Conservation (phyloP, 306 rosid genomes). For the Luffa aegyptiaca region DNA sequence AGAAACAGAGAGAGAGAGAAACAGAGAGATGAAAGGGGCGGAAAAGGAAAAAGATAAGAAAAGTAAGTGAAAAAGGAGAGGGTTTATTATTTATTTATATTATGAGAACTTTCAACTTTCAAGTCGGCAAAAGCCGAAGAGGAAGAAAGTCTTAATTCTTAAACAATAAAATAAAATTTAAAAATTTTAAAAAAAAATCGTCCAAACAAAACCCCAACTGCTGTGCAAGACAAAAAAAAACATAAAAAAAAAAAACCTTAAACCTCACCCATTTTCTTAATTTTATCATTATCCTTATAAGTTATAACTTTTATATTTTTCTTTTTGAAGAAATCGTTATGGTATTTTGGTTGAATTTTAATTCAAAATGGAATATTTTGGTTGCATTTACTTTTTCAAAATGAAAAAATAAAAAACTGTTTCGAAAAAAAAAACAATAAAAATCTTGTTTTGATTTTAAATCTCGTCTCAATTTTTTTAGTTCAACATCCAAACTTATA, state of each 20-base stretch:
- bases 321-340: not conserved
- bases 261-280: not conserved
- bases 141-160: too few species aligned
- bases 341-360: not conserved
- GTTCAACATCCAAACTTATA: too few species aligned
- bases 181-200: too few species aligned
- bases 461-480: too few species aligned
- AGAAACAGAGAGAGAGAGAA: conserved; percentile 27
- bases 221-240: not conserved
- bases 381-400: not conserved
- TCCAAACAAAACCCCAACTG: not conserved
- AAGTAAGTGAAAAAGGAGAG: not conserved
- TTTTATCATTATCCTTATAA: not conserved
- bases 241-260: too few species aligned
- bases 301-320: not conserved
- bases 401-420: too few species aligned
- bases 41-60: not conserved
- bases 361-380: not conserved
- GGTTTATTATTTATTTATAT: not conserved
- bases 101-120: not conserved
- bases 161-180: too few species aligned
- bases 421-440: too few species aligned
- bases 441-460: too few species aligned
- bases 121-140: too few species aligned
- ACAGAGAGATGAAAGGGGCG: not conserved